Base-by-base conservation (phyloP, 768 basidiomycete species). In the Collybiopsis luxurians region DNA sequence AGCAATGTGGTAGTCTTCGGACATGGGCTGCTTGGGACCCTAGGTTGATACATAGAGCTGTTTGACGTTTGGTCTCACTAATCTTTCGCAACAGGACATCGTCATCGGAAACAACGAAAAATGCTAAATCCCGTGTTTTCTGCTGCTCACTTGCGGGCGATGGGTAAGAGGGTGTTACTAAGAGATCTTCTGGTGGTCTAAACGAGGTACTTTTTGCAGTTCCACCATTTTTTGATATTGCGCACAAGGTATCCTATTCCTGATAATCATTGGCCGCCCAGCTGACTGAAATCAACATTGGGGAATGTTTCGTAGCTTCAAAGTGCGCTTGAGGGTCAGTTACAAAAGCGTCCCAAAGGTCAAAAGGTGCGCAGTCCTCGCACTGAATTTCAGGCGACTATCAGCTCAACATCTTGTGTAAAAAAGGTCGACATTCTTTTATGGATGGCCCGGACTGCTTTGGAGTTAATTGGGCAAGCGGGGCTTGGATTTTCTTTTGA, bases 81-180 rank as follows among this genome's bases (percentile, higher is more conserved):
- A 44, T 24, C 13, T 24, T 23, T 30, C 17, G n/a, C 40, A 11
- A 12, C 27, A 55, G 53, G 53, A 28, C 60, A 68, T 12, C 66
- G 61, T n/a, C 72, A 73, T 51, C 59, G 65, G 47, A 66, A 59
- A 39, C 71, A 75, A 60, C 65, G 71, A 21, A 72, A 71, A 54
- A 64, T 75, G 61, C 63, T 75, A 45, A 73, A 72, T 31, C 66
- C 68, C 1, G 66, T 71, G 6, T 75, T 75, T 58, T 72, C 71
- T 17, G 60, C 59, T 21, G 66, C 66, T 19, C 71, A 69, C 52
- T 61, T 75, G 59, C 71, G 72, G 24, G 57, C 65, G 9, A 64
- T 71, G 63, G 40, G 62, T 71, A 12, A 69, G 70, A 11, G 59
- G 61, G 31, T 53, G 17, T 26, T 9, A n/a, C 23, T 30, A 13